These are phyloP conservation scores for Rhodotorula kratochvilovae DNA, from an alignment of 768 basidiomycete genomes.

Conservation along the genomic window DNA sequence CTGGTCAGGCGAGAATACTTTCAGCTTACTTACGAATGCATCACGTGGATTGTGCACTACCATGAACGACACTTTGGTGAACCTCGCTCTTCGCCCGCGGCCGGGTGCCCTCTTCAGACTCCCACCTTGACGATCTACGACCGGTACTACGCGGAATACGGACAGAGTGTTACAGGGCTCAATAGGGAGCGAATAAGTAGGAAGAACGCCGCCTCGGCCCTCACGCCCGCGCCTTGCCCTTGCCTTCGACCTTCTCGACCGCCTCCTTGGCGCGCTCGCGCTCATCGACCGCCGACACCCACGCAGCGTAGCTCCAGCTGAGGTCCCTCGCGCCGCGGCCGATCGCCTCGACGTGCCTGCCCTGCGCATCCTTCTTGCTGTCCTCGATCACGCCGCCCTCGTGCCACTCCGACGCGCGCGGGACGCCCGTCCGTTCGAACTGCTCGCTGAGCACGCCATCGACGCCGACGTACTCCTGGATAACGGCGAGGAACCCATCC, in stretches of 20 bases:
- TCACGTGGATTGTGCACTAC: too few relatives aligned
- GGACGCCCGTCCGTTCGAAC: slow-evolving; percentile 9
- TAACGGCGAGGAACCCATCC: slow-evolving; percentile 29
- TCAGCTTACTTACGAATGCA: too few relatives aligned
- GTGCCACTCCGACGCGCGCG: not conserved
- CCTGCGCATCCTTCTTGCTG: slow-evolving; percentile 9
- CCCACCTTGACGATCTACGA: too few relatives aligned
- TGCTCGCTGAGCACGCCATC: slow-evolving; percentile 27
- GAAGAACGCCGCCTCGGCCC: too few relatives aligned
- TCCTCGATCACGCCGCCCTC: slow-evolving; percentile 21
- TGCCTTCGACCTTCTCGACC: not conserved
- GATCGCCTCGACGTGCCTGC: slow-evolving; percentile 12
- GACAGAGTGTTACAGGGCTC: too few relatives aligned
- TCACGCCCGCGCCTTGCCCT: not conserved
- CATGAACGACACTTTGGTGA: too few relatives aligned
- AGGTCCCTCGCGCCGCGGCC: slow-evolving; percentile 34
- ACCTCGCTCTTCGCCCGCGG: too few relatives aligned
- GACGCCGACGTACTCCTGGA: slow-evolving; percentile 24
- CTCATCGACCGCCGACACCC: slow-evolving; percentile 22
- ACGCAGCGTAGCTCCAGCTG: slow-evolving; percentile 34
- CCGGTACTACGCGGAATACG: too few relatives aligned
- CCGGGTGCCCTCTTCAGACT: too few relatives aligned
- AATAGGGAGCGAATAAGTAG: not conserved
- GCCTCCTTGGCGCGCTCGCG: slow-evolving; percentile 4
- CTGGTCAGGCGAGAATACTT: too few relatives aligned